These are phyloP conservation scores for Cordyceps sp. DNA, from an alignment of 2,329 filamentous ascomycete species.

Conservation along the genomic window DNA sequence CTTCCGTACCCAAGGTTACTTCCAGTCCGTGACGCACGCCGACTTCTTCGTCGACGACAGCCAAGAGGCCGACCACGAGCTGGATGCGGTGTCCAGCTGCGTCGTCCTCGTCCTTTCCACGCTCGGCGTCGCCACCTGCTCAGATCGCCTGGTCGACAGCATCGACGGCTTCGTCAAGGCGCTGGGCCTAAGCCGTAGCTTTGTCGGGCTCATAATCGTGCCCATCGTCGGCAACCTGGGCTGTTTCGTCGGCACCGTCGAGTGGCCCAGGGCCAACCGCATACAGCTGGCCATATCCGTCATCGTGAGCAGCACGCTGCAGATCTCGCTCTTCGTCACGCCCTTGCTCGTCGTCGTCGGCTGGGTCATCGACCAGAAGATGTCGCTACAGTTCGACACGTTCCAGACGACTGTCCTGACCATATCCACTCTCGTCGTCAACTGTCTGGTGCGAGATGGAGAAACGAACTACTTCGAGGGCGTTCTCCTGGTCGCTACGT, in stretches of 20 bases:
- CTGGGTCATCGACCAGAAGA: slow-evolving; percentile 56
- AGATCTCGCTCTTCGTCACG: slow-evolving; percentile 69
- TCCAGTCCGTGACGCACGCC: no score
- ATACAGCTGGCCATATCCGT: slow-evolving; percentile 62
- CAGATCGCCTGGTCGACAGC: slow-evolving; percentile 61
- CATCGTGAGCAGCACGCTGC: slow-evolving; percentile 66
- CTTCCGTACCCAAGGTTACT: no score
- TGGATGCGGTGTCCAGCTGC: slow-evolving; percentile 51
- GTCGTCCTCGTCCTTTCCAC: slow-evolving; percentile 55
- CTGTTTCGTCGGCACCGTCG: slow-evolving; percentile 67
- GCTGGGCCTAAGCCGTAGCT: slow-evolving; percentile 60
- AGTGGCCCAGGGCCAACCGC: slow-evolving; percentile 64
- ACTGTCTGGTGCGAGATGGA: slow-evolving; percentile 63
- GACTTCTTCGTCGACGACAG: no score
- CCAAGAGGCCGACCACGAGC: slow-evolving; percentile 24
- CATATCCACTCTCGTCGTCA: slow-evolving; percentile 58
- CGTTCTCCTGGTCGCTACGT: slow-evolving; percentile 44
- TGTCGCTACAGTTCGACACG: slow-evolving; percentile 67
- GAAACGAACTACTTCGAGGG: slow-evolving; percentile 76
- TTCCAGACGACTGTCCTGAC: slow-evolving; percentile 66
- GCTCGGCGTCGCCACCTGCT: slow-evolving; percentile 53
- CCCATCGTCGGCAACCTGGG: slow-evolving; percentile 70
- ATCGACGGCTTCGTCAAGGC: slow-evolving; percentile 57
- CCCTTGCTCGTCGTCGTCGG: slow-evolving; percentile 66
- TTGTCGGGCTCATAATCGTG: slow-evolving; percentile 65